phyloP scores from a whole-genome alignment of 768 basidiomycete species.

The Lactarius vividus region DNA sequence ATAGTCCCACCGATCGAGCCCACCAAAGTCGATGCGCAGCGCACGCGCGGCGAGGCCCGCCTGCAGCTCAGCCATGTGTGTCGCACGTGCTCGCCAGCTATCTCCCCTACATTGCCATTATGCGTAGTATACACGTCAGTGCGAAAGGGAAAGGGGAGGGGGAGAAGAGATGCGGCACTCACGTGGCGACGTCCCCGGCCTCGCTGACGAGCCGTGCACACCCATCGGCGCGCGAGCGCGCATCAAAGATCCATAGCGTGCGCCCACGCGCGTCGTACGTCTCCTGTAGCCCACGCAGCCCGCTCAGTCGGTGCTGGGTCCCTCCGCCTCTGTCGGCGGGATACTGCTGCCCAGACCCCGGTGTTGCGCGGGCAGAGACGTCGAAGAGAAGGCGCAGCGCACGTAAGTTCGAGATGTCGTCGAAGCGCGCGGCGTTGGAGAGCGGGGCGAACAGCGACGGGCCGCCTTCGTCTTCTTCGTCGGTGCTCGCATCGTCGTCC shows the following conservation, averaged over 20 bases:
- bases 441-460: conserved; percentile 50
- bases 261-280: conserved; percentile 54
- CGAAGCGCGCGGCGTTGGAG: conserved; percentile 44
- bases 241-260: conserved; percentile 74
- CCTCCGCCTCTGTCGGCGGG: conserved; percentile 30
- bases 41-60: conserved; percentile 57
- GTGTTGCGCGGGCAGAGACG: conserved; percentile 53
- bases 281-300: conserved; percentile 67
- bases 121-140: not conserved
- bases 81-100: conserved; percentile 73
- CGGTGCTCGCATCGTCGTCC: not conserved
- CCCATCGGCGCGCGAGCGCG: conserved; percentile 59
- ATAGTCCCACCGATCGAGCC: conserved; percentile 70
- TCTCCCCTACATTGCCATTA: conserved; percentile 52
- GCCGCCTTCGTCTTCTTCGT: conserved; percentile 29
- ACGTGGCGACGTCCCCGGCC: conserved; percentile 63
- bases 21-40: conserved; percentile 74
- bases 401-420: conserved; percentile 58
- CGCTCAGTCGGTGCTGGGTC: conserved; percentile 58
- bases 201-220: conserved; percentile 66
- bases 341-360: conserved; percentile 38
- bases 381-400: conserved; percentile 71
- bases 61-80: conserved; percentile 72
- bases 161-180: conserved; percentile 33
- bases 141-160: not conserved